phyloP scores from a whole-genome alignment of 1,284 basidiomycete species.

The Leccinum pseudoinsigne region DNA sequence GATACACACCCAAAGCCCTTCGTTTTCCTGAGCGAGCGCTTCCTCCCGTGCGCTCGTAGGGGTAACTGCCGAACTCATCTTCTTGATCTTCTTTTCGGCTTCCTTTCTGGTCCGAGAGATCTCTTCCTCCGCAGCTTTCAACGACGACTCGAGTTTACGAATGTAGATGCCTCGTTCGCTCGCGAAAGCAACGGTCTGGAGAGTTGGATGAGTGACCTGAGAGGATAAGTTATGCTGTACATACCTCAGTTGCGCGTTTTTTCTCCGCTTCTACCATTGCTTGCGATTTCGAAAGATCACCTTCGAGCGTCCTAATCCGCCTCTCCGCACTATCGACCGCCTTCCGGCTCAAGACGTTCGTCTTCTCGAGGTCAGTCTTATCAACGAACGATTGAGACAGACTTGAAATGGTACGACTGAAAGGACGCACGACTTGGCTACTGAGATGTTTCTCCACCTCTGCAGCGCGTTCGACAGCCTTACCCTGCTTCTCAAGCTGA shows the following conservation, averaged over 20 bases:
- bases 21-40: constrained; percentile 46
- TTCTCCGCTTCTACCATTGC: constrained; percentile 38
- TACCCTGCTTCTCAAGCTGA: constrained; percentile 77
- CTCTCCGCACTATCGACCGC: constrained; percentile 43
- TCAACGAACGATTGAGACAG: background rate
- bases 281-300: constrained; percentile 35
- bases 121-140: constrained; percentile 31
- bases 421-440: constrained; percentile 53
- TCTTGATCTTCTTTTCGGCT: constrained; percentile 53
- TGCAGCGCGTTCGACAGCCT: constrained; percentile 68
- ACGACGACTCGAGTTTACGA: constrained; percentile 25
- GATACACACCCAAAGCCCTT: constrained; percentile 65
- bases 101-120: constrained; percentile 43
- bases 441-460: constrained; percentile 65
- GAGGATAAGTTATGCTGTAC: background rate
- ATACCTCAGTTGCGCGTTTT: constrained; percentile 36
- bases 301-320: constrained; percentile 32
- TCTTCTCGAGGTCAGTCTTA: constrained; percentile 52
- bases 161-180: constrained; percentile 30
- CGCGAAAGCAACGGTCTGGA: constrained; percentile 24
- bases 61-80: constrained; percentile 29
- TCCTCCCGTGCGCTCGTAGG: constrained; percentile 40
- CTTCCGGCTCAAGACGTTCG: constrained; percentile 45
- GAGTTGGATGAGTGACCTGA: background rate
- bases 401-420: background rate